These are phyloP conservation scores for Spergularia azorica DNA, from an alignment of 179 eudicot species.

Conservation along the genomic window DNA sequence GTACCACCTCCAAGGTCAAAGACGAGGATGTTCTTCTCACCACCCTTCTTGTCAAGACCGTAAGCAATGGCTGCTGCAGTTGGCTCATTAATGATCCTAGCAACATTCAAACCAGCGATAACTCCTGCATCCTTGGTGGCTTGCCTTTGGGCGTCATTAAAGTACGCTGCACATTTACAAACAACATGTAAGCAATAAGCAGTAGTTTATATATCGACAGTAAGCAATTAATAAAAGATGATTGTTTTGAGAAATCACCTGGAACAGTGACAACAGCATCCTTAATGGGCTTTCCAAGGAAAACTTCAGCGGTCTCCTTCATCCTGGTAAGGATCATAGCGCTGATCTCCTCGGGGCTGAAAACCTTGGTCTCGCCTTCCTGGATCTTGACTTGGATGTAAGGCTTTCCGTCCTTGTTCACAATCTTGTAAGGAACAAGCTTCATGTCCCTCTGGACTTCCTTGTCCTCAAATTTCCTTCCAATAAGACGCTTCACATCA, in stretches of 20 bases:
- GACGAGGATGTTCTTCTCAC: conserved; percentile 52
- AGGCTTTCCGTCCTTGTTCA: conserved; percentile 48
- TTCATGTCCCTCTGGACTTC: conserved; percentile 49
- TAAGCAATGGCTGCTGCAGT: conserved; percentile 50
- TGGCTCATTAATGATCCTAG: conserved; percentile 48
- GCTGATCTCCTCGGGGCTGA: conserved; percentile 52
- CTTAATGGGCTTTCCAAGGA: conserved; percentile 46
- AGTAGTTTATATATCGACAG: not conserved
- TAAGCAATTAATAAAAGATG: not conserved
- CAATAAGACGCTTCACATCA: conserved; percentile 46
- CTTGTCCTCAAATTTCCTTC: conserved; percentile 45
- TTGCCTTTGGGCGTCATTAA: conserved; percentile 53
- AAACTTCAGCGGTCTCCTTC: conserved; percentile 49
- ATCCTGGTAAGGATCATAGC: conserved; percentile 49
- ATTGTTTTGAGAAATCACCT: conserved; percentile 26
- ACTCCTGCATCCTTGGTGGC: conserved; percentile 54
- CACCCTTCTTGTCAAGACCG: conserved; percentile 49
- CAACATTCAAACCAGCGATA: conserved; percentile 48
- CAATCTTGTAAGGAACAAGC: conserved; percentile 51
- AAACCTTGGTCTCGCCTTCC: conserved; percentile 48
- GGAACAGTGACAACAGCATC: conserved; percentile 52
- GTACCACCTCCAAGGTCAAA: conserved; percentile 50
- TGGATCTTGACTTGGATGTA: conserved; percentile 44
- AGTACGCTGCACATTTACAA: conserved; percentile 39
- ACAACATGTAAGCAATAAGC: not conserved